These are phyloP conservation scores for Candida schatavii DNA, from an alignment of 805 yeast genomes.

Conservation along the genomic window DNA sequence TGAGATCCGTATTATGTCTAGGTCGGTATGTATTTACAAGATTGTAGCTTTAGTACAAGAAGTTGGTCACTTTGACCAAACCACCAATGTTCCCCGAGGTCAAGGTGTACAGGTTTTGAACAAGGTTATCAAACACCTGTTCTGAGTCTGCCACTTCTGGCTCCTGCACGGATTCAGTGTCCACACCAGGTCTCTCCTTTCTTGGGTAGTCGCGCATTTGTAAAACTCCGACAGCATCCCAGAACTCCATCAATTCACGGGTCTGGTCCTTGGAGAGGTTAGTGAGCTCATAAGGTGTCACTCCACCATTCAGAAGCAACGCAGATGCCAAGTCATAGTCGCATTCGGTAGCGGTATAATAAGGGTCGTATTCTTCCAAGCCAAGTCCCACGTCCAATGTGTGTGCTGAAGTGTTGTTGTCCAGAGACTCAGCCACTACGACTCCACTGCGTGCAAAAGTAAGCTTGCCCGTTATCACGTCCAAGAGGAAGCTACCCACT, in stretches of 20 bases:
- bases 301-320: slow-evolving; percentile 37
- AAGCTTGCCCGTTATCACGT: slow-evolving; percentile 50
- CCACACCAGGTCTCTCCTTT: slow-evolving; percentile 16
- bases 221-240: slow-evolving; percentile 30
- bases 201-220: slow-evolving; percentile 31
- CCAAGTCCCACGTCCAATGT: slow-evolving; percentile 64
- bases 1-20: no score
- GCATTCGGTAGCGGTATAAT: slow-evolving; percentile 46
- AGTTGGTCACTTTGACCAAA: slow-evolving; percentile 29
- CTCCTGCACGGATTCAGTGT: slow-evolving; percentile 15
- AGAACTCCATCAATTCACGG: slow-evolving; percentile 29
- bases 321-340: slow-evolving; percentile 55
- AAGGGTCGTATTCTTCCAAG: slow-evolving; percentile 51
- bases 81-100: slow-evolving; percentile 42
- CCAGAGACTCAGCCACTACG: slow-evolving; percentile 59
- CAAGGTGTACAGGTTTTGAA: slow-evolving; percentile 27
- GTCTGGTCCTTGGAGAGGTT: slow-evolving; percentile 31
- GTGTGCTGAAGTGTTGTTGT: slow-evolving; percentile 41
- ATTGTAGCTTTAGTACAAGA: slow-evolving; percentile 27
- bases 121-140: slow-evolving; percentile 25
- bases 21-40: no score
- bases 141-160: slow-evolving; percentile 19
- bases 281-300: slow-evolving; percentile 22
- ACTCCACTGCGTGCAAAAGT: slow-evolving; percentile 62
- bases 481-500: slow-evolving; percentile 54